phyloP scores from a whole-genome alignment of 2,329 filamentous ascomycete species.

The Aspergillus arachidicola region DNA sequence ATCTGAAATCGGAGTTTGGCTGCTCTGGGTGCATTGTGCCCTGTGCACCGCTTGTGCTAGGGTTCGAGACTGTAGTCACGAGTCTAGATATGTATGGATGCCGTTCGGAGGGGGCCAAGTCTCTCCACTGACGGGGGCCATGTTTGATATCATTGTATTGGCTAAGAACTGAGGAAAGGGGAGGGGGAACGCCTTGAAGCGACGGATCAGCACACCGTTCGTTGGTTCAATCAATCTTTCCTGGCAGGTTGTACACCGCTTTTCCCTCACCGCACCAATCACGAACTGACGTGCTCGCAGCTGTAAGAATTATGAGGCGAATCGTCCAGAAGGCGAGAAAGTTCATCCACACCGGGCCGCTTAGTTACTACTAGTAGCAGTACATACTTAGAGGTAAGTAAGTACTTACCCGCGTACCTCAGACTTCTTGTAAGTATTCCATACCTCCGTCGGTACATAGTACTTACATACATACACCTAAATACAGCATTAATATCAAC shows the following conservation, averaged over 20 bases:
- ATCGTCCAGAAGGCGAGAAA: neutral
- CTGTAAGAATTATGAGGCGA: neutral
- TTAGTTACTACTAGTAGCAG: neutral
- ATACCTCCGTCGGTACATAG: neutral
- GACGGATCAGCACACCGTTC: slow-evolving; percentile 16
- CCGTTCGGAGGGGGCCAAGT: neutral
- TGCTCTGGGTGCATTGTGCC: neutral
- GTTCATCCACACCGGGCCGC: neutral
- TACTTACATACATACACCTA: neutral
- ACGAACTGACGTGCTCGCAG: slow-evolving; percentile 1
- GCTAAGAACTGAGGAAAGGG: slow-evolving; percentile 4
- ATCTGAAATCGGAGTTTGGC: neutral
- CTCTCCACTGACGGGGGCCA: neutral
- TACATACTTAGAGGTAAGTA: neutral
- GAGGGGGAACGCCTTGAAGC: slow-evolving; percentile 1
- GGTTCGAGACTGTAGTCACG: neutral
- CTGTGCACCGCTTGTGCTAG: neutral
- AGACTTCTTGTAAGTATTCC: neutral
- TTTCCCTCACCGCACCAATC: slow-evolving; percentile 26
- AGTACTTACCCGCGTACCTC: neutral
- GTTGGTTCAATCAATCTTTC: slow-evolving; percentile 6
- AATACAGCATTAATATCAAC: neutral
- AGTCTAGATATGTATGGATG: neutral
- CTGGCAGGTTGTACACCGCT: slow-evolving; percentile 25
- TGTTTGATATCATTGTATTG: slow-evolving; percentile 5